Percentiles rank a stretch among this genome's conserved stretches.
Conservation (phyloP, 2,329 filamentous ascomycete species). For the Thermoascus crustaceus region DNA sequence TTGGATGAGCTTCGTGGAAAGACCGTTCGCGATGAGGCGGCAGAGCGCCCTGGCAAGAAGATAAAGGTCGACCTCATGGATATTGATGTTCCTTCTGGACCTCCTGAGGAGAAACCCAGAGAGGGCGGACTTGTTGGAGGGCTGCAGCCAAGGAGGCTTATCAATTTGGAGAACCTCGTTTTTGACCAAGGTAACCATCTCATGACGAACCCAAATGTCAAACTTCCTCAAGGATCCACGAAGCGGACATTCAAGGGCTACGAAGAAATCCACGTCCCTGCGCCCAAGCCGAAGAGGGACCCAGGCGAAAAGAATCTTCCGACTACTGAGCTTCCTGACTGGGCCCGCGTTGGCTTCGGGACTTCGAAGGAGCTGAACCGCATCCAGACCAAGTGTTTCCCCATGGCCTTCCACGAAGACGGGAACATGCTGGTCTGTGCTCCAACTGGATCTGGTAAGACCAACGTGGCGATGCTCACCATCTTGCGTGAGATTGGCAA, state of each 20-base stretch:
- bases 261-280: constrained; percentile 94
- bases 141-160: constrained; percentile 73
- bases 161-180: constrained; percentile 91
- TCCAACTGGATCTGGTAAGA: constrained; percentile 95
- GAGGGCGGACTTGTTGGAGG: constrained; percentile 70
- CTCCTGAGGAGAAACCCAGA: constrained; percentile 47
- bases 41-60: constrained; percentile 61
- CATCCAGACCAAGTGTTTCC: constrained; percentile 90
- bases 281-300: constrained; percentile 79
- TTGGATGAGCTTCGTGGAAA: constrained; percentile 81
- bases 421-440: constrained; percentile 98
- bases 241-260: constrained; percentile 97
- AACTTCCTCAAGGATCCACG: constrained; percentile 85
- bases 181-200: constrained; percentile 98
- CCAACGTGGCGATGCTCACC: constrained; percentile 94
- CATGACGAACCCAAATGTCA: constrained; percentile 98
- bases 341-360: constrained; percentile 81
- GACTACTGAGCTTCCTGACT: constrained; percentile 81
- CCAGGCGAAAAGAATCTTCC: constrained; percentile 74
- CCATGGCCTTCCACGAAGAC: constrained; percentile 83
- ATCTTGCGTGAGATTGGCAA: constrained; percentile 96
- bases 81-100: constrained; percentile 62
- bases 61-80: constrained; percentile 84
- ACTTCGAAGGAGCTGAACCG: constrained; percentile 82
- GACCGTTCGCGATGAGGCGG: constrained; percentile 45